Percentiles rank a stretch among this genome's conserved stretches.
Evolutionary conservation across 768 basidiomycete genomes (phyloP).

Genomic region (Rhizopogon roseolus): DNA sequence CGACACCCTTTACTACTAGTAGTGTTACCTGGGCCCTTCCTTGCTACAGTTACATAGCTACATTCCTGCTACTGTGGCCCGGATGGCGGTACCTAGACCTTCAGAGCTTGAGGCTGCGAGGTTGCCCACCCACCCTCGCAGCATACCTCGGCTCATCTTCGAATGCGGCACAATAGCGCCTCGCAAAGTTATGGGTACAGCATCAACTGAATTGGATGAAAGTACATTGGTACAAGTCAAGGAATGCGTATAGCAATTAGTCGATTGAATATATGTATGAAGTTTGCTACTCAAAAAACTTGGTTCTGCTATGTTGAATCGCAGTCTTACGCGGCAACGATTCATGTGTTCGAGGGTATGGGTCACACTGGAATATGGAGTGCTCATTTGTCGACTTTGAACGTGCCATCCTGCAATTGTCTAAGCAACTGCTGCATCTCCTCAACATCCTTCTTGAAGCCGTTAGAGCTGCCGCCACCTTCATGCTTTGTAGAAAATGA

Average conservation of each 20-base stretch:
- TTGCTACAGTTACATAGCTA: too few species aligned
- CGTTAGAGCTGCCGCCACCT: constrained; percentile 47
- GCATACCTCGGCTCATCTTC: too few species aligned
- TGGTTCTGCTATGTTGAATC: background rate
- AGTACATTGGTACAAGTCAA: background rate
- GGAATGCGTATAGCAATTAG: background rate
- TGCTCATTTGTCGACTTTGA: constrained; percentile 10
- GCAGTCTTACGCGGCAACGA: too few species aligned
- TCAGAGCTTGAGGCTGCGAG: too few species aligned
- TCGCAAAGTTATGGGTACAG: too few species aligned
- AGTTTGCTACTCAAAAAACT: background rate
- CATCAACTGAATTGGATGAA: too few species aligned
- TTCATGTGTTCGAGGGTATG: background rate
- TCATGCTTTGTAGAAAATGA: constrained; percentile 40
- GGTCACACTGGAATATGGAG: background rate
- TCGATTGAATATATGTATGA: background rate
- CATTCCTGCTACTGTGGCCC: too few species aligned
- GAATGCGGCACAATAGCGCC: too few species aligned
- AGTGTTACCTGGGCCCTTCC: too few species aligned
- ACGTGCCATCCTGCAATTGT: constrained; percentile 32
- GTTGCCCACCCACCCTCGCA: too few species aligned
- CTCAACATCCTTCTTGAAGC: constrained; percentile 63
- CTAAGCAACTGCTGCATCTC: constrained; percentile 62
- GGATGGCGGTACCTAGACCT: too few species aligned
- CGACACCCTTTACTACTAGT: too few species aligned